Base-by-base conservation (phyloP, 768 basidiomycete genomes). In the Suillus occidentalis region DNA sequence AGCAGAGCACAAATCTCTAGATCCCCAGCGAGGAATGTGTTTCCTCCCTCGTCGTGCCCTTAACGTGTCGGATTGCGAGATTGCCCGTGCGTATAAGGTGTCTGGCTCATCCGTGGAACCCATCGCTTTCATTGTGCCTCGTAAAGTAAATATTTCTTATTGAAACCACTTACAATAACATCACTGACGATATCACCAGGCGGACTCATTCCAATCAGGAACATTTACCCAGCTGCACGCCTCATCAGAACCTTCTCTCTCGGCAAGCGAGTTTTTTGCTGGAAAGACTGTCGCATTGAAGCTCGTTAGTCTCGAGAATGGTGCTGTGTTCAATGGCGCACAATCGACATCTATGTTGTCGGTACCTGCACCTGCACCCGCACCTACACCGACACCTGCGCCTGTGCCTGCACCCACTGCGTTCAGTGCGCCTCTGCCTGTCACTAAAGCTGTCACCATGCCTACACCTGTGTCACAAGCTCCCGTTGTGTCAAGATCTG, bases 21-120 rank as follows among this genome's bases (percentile, higher is more conserved):
- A 96, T 60, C 96, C 97, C 36, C 97, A 99, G 77, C 92, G 96
- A 60, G 97, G 97, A 14, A 92, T 99, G 88, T 94, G 92, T 75
- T 95, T 99, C 89, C 84, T 97, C 50, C 97, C 97, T 14, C 87
- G 96, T 42, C 91, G 95, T 57, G 89, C 92, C 0, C 85, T 99
- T 71, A 94, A 86, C 73, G 90, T 97, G 28, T 79, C 84, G 43
- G 94, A 98, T 61, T 97, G 95, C 76, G 97, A 99, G 76, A 97
- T 99, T 69, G 96, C 94, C 2, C 85, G 95, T 36, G 94, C 92
- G 1, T 98, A 93, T 85, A 99, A 99, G 77, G 84, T 97, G 22
- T 82, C 87, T 18, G 87, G 85, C 3, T 78, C 77, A 25, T 81
- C 82, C 40, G 85, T 99, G 64, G 96, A 99, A 75, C 93, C 97